Base-by-base conservation (phyloP, 176 grass and related monocot genomes). In the Lolium perenne region DNA sequence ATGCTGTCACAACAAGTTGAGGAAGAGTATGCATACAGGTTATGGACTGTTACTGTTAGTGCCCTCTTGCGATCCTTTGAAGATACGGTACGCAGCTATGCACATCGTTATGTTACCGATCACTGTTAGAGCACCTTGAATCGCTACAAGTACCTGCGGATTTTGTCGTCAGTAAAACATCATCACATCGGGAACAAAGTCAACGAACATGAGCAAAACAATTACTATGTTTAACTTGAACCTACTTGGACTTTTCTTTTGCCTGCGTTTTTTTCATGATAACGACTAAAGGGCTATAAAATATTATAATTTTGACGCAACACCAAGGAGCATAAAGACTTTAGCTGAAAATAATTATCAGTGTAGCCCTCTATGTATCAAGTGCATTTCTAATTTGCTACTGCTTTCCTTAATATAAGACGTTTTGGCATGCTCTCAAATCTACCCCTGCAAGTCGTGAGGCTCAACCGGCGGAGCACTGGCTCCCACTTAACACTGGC, bases 51-150 rank as follows among this genome's bases (percentile, higher is more conserved):
- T 88, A 57, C 82, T 92, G 59, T 71, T 86, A 32, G 88, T 86
- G 23, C 86, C 83, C 86, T 94, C 90, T 75, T 88, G 86, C 35
- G 96, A 95, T 41, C 88, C 91, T 89, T 94, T 98, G 82, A 73
- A 98, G 86, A 98, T 95, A 47, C 93, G 90, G 80, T 87, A 98
- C 56, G 93, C 93, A 48, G 96, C 96, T 85, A 95, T 91, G 79
- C 92, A 88, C 93, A 98, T 98, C 49, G 96, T 95, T 61, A 84
- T 85, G 88, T 98, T 98, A 50, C 96, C 96, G 21, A 95, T 86
- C 54, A 93, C 87, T 15, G 96, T 95, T 10, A 98, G 76, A 18
- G 86, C 92, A 18, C 93, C 92, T 84, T 98, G 96, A 77, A 98
- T 47, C 7, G 96, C 96, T 50, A 98, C 96, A 88, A 98, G 88